phyloP scores from a whole-genome alignment of 2,329 filamentous ascomycete species.

The Ambrosiella xylebori region DNA sequence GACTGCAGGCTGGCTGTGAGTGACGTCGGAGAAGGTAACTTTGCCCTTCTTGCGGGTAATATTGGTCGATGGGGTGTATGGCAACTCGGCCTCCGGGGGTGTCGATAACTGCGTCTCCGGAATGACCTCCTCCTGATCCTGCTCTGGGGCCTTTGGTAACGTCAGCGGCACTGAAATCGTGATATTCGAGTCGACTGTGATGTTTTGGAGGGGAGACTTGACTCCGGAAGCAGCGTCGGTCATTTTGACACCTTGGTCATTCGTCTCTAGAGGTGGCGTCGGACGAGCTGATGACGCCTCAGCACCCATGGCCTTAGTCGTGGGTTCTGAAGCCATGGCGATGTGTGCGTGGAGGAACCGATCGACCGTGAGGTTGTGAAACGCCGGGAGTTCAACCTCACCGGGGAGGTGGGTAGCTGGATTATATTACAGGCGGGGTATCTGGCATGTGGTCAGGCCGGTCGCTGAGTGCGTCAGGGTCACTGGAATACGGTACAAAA shows the following conservation, averaged over 20 bases:
- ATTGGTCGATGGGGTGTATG: constrained; percentile 24
- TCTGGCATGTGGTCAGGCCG: not conserved
- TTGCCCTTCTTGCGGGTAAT: constrained; percentile 32
- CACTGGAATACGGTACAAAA: not conserved
- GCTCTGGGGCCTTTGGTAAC: not conserved
- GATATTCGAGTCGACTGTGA: not conserved
- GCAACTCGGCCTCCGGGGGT: constrained; percentile 32
- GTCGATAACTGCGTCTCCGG: constrained; percentile 25
- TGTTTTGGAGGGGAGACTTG: constrained; percentile 14
- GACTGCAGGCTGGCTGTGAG: constrained; percentile 39
- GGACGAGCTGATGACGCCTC: constrained; percentile 40
- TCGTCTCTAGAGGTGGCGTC: constrained; percentile 43
- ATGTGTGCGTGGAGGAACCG: not conserved
- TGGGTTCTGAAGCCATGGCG: constrained; percentile 4
- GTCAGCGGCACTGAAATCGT: not conserved
- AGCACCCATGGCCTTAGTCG: not conserved
- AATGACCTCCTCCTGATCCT: not conserved
- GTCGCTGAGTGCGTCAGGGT: not conserved
- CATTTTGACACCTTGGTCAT: constrained; percentile 14
- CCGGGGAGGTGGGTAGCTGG: not conserved
- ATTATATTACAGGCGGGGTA: not conserved
- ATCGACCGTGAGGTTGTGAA: not conserved
- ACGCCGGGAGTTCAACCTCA: not conserved
- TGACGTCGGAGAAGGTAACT: constrained; percentile 39
- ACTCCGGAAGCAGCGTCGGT: not conserved